Evolutionary conservation across 73 alveolate species (phyloP), one percentile per base, ranked within the genome.

Genomic region (Uronychia setigera): DNA sequence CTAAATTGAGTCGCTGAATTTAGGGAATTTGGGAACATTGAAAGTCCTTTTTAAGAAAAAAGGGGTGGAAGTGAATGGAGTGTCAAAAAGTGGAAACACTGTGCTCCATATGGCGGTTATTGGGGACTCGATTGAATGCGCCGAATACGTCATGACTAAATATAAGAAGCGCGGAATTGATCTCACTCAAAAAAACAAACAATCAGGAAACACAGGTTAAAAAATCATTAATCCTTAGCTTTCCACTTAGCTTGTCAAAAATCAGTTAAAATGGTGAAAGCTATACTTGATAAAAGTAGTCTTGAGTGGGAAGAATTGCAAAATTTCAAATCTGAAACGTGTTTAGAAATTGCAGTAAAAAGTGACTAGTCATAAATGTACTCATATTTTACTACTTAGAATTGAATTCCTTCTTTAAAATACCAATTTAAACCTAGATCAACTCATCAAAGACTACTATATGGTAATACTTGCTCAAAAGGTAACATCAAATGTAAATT

Each of bases 81-180:
- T 19, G n/a, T 11, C 67, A 11, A 19, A 46, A 19, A 46, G 19
- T 46, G 67, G 67, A 46, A 46, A 46, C 5, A 19, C n/a, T 11
- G 19, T 46, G 5, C 67, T 46, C 67, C 67, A 46, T 46, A 5
- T 46, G 19, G 67, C 67, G 19, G 67, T 46, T 11, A 46, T 46
- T 46, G 67, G 67, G 19, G 67, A 46, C 67, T 46, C 67, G n/a
- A 46, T 46, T 46, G 67, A 46, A 19, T 46, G 67, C 67, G 67
- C 19, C n/a, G 67, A 5, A 5, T 46, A 46, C 67, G 19, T 46
- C 67, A 19, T 46, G 67, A 46, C 5, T 11, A 46, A 46, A 19
- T 5, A 5, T 19, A 11, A 5, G n/a, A 46, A 46, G 19, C 19
- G 5, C 19, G 5, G 67, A 11, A 19, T 46, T 11, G 67, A 46